phyloP scores from a whole-genome alignment of 768 basidiomycete species.

The Pilatotrama ljubarskyi region DNA sequence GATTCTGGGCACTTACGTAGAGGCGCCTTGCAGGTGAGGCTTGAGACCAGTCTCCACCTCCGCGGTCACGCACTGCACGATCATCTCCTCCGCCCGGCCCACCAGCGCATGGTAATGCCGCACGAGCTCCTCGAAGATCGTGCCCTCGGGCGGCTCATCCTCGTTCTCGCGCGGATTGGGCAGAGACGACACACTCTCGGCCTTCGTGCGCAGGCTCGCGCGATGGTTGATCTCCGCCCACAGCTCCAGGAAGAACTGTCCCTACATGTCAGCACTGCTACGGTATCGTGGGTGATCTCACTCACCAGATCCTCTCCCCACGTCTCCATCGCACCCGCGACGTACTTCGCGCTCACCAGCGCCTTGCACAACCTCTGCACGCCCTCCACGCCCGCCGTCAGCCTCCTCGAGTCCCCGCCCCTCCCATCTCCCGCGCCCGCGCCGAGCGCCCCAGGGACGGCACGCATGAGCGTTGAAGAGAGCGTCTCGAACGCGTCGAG shows the following conservation, averaged over 20 bases:
- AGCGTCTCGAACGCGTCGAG: conserved; percentile 94
- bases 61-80: conserved; percentile 75
- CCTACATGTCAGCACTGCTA: not conserved
- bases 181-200: conserved; percentile 48
- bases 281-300: not conserved
- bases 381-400: conserved; percentile 85
- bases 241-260: conserved; percentile 91
- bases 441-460: conserved; percentile 88
- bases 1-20: conserved; percentile 34
- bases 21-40: conserved; percentile 55
- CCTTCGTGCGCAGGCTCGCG: conserved; percentile 56
- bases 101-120: conserved; percentile 59
- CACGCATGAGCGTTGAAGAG: conserved; percentile 83
- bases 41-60: conserved; percentile 82
- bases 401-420: conserved; percentile 44
- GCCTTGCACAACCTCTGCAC: conserved; percentile 85
- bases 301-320: conserved; percentile 93
- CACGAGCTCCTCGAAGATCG: conserved; percentile 81
- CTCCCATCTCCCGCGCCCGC: conserved; percentile 46
- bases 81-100: conserved; percentile 82
- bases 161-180: conserved; percentile 43
- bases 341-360: conserved; percentile 74
- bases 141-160: conserved; percentile 49
- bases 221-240: conserved; percentile 76
- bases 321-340: conserved; percentile 63